Conservation (phyloP, 169 alveolate genomes). For the Besnoitia besnoiti region DNA sequence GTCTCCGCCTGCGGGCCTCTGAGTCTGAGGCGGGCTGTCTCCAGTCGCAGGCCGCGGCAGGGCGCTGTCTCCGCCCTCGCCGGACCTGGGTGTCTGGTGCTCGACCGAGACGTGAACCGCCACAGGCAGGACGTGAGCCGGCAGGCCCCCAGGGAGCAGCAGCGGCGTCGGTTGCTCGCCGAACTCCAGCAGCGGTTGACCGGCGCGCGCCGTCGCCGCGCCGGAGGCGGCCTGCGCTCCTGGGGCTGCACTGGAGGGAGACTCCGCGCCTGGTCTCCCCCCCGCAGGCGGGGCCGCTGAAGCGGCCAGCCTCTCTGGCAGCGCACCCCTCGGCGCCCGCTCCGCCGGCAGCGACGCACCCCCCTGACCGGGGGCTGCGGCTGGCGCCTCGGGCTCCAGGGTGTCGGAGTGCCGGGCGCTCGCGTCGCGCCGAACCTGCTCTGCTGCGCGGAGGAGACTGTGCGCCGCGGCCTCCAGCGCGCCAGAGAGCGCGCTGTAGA, state of each 20-base stretch:
- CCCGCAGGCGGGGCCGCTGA: not conserved
- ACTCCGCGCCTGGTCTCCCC: too few species aligned
- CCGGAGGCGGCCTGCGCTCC: too few species aligned
- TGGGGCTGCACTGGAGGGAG: too few species aligned
- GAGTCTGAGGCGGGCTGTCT: not conserved
- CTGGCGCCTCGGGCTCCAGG: not conserved
- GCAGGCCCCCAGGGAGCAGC: constrained; percentile 8
- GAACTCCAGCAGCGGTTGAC: not conserved
- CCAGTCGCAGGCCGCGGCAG: not conserved
- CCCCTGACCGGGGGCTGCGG: too few species aligned
- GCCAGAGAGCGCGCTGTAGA: not conserved
- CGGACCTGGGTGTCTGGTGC: not conserved
- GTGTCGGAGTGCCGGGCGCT: not conserved
- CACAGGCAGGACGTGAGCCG: constrained; percentile 18
- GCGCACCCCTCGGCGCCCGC: not conserved
- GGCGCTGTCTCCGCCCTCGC: not conserved
- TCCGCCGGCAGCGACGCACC: too few species aligned
- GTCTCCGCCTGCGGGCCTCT: not conserved
- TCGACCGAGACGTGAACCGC: constrained; percentile 24
- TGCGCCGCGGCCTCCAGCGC: constrained; percentile 23
- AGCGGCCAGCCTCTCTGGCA: constrained; percentile 9
- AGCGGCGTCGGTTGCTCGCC: not conserved
- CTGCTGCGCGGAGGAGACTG: constrained; percentile 34
- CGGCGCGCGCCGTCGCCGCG: not conserved
- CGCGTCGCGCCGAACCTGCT: not conserved